These are phyloP conservation scores for Pichia sp. DNA, from an alignment of 1,139 yeast species.

Conservation along the genomic window DNA sequence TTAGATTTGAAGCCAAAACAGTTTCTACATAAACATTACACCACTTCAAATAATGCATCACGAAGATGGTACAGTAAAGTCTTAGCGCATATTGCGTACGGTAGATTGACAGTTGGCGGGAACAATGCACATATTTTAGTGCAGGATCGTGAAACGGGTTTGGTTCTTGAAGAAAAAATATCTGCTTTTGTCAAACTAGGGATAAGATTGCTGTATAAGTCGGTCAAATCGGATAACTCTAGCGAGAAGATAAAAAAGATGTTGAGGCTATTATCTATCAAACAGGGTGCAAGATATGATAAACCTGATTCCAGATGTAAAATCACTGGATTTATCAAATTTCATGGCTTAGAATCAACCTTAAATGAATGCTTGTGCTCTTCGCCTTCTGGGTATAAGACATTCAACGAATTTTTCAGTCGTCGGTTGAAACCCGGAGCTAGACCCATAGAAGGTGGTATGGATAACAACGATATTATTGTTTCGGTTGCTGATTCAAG, in stretches of 20 bases:
- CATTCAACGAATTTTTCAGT: conserved; percentile 88
- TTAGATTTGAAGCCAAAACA: conserved; percentile 39
- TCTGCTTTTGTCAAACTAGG: conserved; percentile 85
- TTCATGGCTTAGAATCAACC: conserved; percentile 59
- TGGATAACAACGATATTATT: conserved; percentile 32
- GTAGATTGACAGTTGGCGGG: conserved; percentile 81
- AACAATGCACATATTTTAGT: conserved; percentile 92
- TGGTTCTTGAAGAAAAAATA: conserved; percentile 88
- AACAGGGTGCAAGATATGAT: conserved; percentile 85
- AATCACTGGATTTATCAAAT: conserved; percentile 73
- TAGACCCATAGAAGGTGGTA: conserved; percentile 62
- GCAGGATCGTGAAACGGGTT: conserved; percentile 85
- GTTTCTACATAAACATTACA: conserved; percentile 63
- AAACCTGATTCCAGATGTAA: conserved; percentile 58
- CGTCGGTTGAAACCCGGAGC: conserved; percentile 69
- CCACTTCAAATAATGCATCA: conserved; percentile 77
- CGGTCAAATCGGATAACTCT: conserved; percentile 54
- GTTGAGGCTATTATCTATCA: conserved; percentile 61
- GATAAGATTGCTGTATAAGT: conserved; percentile 75
- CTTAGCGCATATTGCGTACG: conserved; percentile 79
- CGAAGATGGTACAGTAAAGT: conserved; percentile 86
- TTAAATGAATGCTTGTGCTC: conserved; percentile 60
- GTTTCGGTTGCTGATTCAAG: conserved; percentile 90
- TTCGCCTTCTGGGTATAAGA: conserved; percentile 47
- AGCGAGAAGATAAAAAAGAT: conserved; percentile 41